Conservation (phyloP, 495 filamentous ascomycete species). For the Talaromyces adpressus region DNA sequence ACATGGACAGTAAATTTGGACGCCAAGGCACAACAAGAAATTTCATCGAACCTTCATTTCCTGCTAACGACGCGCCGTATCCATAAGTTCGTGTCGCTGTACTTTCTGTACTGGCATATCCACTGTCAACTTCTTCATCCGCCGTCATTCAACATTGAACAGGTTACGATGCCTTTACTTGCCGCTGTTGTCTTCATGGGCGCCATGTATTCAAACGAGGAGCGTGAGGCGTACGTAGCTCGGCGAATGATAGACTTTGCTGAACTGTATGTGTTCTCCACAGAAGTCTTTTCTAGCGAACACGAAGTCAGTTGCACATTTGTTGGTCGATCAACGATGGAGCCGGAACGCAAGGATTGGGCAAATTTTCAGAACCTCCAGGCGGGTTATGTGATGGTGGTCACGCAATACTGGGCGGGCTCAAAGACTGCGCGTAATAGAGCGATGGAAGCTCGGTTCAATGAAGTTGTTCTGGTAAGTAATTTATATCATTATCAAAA, state of each 20-base stretch:
- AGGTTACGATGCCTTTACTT: constrained; percentile 29
- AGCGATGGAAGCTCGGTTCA: constrained; percentile 39
- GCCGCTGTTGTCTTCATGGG: constrained; percentile 37
- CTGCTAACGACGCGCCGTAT: constrained; percentile 37
- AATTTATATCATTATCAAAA: neutral
- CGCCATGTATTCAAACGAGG: constrained; percentile 39
- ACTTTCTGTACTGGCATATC: constrained; percentile 42
- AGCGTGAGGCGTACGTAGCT: constrained; percentile 28
- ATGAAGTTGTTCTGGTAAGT: constrained; percentile 33
- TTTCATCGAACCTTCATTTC: constrained; percentile 30
- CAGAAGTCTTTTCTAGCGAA: constrained; percentile 33
- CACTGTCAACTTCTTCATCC: constrained; percentile 36
- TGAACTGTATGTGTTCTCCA: constrained; percentile 39
- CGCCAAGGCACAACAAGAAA: constrained; percentile 30
- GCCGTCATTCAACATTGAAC: constrained; percentile 33
- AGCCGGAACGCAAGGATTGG: constrained; percentile 27
- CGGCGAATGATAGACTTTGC: constrained; percentile 39
- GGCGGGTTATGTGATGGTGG: constrained; percentile 34
- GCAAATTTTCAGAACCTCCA: constrained; percentile 36
- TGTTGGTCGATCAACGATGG: constrained; percentile 14
- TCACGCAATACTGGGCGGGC: constrained; percentile 43
- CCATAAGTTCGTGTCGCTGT: constrained; percentile 31
- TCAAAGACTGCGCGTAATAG: constrained; percentile 30
- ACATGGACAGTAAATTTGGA: constrained; percentile 32
- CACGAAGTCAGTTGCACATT: constrained; percentile 29